phyloP scores from a whole-genome alignment of 108 stramenopile genomes.

The Skeletonema grethae region DNA sequence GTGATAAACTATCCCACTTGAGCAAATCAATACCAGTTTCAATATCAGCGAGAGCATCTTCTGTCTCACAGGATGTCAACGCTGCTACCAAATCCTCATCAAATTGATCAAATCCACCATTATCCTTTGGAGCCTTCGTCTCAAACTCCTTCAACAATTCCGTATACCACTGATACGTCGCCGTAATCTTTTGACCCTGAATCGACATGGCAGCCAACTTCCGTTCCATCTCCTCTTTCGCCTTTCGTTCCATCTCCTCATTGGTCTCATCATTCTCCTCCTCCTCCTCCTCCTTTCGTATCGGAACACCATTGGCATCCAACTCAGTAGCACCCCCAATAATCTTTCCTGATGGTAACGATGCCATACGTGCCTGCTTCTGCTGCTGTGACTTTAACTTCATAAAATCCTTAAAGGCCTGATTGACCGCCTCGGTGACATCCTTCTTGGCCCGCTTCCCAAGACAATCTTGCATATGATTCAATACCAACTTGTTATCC shows the following conservation, averaged over 20 bases:
- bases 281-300: too few species aligned
- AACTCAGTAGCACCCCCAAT: neutral
- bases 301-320: conserved; percentile 1
- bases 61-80: conserved; percentile 20
- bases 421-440: conserved; percentile 12
- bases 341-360: neutral
- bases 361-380: neutral
- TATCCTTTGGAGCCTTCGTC: conserved; percentile 7
- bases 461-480: neutral
- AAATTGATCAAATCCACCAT: too few species aligned
- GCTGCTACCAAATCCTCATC: conserved; percentile 8
- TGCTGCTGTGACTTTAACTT: conserved; percentile 12
- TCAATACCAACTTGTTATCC: conserved; percentile 13
- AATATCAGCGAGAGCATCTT: conserved; percentile 33
- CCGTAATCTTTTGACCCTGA: conserved; percentile 8
- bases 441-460: conserved; percentile 23
- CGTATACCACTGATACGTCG: conserved; percentile 11
- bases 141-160: conserved; percentile 19
- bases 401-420: conserved; percentile 1
- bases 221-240: conserved; percentile 1
- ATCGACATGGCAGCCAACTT: neutral
- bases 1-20: conserved; percentile 30
- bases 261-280: neutral
- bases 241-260: conserved; percentile 8
- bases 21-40: conserved; percentile 42